Conservation (phyloP, 2,329 filamentous ascomycete genomes). For the Tolypocladium sp. region DNA sequence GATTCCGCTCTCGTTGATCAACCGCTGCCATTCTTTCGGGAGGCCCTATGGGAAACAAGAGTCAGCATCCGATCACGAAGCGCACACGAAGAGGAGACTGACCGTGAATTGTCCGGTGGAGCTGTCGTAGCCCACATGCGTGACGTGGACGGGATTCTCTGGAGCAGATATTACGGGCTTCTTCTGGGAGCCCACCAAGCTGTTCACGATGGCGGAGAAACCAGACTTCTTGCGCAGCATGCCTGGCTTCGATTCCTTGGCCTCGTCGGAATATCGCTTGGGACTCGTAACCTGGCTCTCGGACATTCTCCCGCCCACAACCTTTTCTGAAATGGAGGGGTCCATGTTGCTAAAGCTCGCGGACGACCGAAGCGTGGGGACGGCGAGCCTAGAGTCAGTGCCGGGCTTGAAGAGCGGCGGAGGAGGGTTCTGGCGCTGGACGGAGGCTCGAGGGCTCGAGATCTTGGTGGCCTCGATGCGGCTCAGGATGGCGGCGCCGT, state of each 20-base stretch:
- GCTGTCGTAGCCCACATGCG: conserved; percentile 95
- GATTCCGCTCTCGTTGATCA: conserved; percentile 92
- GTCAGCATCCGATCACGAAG: background rate
- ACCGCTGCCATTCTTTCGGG: conserved; percentile 94
- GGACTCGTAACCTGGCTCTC: conserved; percentile 41
- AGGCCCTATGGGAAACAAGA: conserved; percentile 55
- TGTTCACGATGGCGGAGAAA: conserved; percentile 82
- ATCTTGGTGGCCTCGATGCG: conserved; percentile 46
- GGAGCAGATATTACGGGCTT: conserved; percentile 94
- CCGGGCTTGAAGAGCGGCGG: conserved; percentile 37
- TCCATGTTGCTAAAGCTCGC: conserved; percentile 39
- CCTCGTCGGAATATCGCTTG: conserved; percentile 76
- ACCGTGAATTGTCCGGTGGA: conserved; percentile 94
- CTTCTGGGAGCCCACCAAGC: conserved; percentile 72
- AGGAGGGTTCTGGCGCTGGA: conserved; percentile 18
- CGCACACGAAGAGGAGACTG: conserved; percentile 26
- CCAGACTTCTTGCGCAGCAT: conserved; percentile 76
- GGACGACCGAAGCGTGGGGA: conserved; percentile 54
- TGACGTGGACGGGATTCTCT: conserved; percentile 95
- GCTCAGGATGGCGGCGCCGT: conserved; percentile 52
- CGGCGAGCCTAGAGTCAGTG: conserved; percentile 39
- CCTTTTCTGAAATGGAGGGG: conserved; percentile 26
- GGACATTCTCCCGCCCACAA: conserved; percentile 18
- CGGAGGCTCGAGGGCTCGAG: conserved; percentile 20
- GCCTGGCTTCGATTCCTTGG: conserved; percentile 50